Conservation (phyloP, 1,284 basidiomycete species). For the Thecaphora frezii region DNA sequence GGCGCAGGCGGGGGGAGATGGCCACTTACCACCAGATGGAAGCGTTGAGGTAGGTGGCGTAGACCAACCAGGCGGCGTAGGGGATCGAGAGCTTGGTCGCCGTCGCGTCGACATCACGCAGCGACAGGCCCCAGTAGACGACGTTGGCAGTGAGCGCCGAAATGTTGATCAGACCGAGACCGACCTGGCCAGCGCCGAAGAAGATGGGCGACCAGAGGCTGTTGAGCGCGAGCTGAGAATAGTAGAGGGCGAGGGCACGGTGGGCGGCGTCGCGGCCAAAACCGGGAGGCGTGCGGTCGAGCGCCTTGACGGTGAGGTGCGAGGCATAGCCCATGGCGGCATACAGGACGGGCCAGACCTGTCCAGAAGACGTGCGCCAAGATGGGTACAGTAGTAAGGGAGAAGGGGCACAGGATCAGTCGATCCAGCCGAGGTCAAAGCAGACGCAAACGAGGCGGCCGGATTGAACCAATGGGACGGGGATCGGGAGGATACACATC, state of each 20-base stretch:
- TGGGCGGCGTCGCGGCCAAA: constrained; percentile 62
- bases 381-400: no score
- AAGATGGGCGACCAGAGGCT: constrained; percentile 72
- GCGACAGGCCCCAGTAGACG: constrained; percentile 60
- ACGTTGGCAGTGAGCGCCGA: constrained; percentile 67
- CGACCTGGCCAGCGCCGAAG: constrained; percentile 64
- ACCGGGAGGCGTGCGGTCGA: constrained; percentile 50
- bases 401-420: no score
- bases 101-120: constrained; percentile 54
- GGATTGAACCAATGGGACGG: no score
- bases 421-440: no score
- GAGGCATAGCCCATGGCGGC: constrained; percentile 71
- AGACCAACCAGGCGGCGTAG: constrained; percentile 64
- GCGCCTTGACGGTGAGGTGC: constrained; percentile 63
- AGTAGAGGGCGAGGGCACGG: constrained; percentile 70
- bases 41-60: constrained; percentile 72
- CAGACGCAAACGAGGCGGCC: no score
- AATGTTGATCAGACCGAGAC: constrained; percentile 67
- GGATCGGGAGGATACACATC: no score
- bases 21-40: constrained; percentile 64
- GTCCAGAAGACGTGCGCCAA: no score
- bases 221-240: constrained; percentile 71
- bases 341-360: constrained; percentile 68
- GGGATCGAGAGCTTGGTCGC: constrained; percentile 36
- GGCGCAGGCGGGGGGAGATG: constrained; percentile 55